These are phyloP conservation scores for Paxillus rubicundulus DNA, from an alignment of 768 basidiomycete species.

Conservation along the genomic window DNA sequence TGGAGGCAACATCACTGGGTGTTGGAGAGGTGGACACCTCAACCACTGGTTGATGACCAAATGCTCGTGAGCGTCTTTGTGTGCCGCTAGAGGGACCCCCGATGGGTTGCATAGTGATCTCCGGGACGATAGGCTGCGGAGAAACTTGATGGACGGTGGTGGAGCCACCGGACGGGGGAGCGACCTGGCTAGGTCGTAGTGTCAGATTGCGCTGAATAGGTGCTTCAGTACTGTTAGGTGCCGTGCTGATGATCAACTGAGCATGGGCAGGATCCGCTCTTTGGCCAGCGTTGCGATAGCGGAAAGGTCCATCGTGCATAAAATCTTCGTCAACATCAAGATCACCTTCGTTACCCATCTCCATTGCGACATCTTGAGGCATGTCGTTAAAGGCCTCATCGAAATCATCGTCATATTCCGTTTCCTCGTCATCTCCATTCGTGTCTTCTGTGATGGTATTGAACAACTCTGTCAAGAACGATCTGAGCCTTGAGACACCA, in stretches of 20 bases:
- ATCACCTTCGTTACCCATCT: conserved; percentile 38
- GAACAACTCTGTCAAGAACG: conserved; percentile 74
- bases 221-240: conserved; percentile 21
- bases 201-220: conserved; percentile 31
- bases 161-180: conserved; percentile 9
- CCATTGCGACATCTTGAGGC: conserved; percentile 31
- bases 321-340: conserved; percentile 47
- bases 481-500: conserved; percentile 79
- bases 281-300: conserved; percentile 16
- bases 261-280: conserved; percentile 8
- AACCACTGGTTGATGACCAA: conserved; percentile 54
- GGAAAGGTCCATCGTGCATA: conserved; percentile 31
- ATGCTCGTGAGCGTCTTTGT: conserved; percentile 40
- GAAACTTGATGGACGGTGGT: not conserved
- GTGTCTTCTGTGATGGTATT: conserved; percentile 69
- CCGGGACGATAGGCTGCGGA: conserved; percentile 9
- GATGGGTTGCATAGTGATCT: conserved; percentile 34
- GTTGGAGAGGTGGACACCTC: conserved; percentile 60
- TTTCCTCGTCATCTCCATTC: conserved; percentile 64
- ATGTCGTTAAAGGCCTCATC: conserved; percentile 35
- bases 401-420: conserved; percentile 56
- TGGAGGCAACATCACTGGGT: conserved; percentile 58
- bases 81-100: conserved; percentile 38
- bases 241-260: conserved; percentile 12
- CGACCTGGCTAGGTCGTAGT: conserved; percentile 18